phyloP scores from a whole-genome alignment of 2,329 filamentous ascomycete species.

The Talaromyces sp. region DNA sequence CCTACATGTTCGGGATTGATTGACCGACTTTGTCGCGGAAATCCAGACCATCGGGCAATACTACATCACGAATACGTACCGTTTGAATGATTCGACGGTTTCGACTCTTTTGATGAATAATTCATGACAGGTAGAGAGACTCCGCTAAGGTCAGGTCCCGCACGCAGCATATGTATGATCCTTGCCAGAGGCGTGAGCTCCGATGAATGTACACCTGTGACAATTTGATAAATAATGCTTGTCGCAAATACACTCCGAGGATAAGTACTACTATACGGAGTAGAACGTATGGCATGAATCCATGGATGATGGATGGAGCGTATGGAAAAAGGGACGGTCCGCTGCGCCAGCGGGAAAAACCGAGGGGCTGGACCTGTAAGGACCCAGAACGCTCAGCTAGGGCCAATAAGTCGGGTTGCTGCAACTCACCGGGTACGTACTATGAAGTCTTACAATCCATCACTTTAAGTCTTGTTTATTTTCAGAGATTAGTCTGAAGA shows the following conservation, averaged over 20 bases:
- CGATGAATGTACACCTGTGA: not conserved
- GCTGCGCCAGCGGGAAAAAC: slow-evolving; percentile 9
- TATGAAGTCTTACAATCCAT: not conserved
- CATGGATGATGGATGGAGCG: not conserved
- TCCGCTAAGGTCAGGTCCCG: slow-evolving; percentile 15
- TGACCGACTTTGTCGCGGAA: not conserved
- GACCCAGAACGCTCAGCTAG: not conserved
- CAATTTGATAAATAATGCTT: not conserved
- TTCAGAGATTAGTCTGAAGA: not conserved
- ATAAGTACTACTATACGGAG: not conserved
- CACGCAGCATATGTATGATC: slow-evolving; percentile 27
- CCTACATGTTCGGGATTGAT: not conserved
- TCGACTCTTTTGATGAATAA: not conserved
- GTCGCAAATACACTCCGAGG: not conserved
- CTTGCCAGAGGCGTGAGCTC: not conserved
- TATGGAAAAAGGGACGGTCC: slow-evolving; percentile 12
- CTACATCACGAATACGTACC: not conserved
- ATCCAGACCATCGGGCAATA: not conserved
- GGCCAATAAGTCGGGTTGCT: not conserved
- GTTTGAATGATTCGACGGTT: not conserved
- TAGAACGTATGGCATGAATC: not conserved
- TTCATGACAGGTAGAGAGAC: not conserved
- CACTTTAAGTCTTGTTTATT: too few relatives aligned
- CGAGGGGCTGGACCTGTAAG: slow-evolving; percentile 13
- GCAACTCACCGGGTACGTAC: not conserved